Evolutionary conservation across 768 basidiomycete species (phyloP).

Genomic region (Boletus sp.): DNA sequence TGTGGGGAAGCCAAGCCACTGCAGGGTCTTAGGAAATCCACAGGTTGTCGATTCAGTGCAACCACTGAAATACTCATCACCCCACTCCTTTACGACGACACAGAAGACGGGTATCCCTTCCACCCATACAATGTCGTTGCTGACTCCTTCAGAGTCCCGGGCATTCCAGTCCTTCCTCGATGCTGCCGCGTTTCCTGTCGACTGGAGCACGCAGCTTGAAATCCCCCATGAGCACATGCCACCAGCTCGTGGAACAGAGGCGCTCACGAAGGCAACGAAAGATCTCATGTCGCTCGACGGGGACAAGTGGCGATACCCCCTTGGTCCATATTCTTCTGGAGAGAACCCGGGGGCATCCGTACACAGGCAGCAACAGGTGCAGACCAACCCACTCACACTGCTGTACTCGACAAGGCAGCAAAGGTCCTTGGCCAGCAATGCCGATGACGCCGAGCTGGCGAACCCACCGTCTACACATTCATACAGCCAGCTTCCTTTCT

Average conservation of each 20-base stretch:
- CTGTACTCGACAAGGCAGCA: slow-evolving; percentile 19
- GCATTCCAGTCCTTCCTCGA: slow-evolving; percentile 71
- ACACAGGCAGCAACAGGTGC: slow-evolving; percentile 16
- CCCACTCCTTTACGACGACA: not conserved
- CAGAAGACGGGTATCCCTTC: not conserved
- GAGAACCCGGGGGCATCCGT: slow-evolving; percentile 9
- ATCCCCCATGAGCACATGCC: slow-evolving; percentile 44
- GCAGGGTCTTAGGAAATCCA: slow-evolving; percentile 19
- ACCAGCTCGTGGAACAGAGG: slow-evolving; percentile 54
- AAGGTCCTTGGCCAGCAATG: slow-evolving; percentile 3
- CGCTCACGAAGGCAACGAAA: slow-evolving; percentile 75
- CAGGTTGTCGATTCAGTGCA: slow-evolving; percentile 16
- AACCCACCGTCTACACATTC: slow-evolving; percentile 7
- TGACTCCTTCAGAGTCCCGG: slow-evolving; percentile 63
- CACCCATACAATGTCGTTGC: slow-evolving; percentile 48
- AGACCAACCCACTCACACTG: slow-evolving; percentile 16
- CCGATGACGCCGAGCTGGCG: slow-evolving; percentile 5
- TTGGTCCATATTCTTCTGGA: slow-evolving; percentile 12
- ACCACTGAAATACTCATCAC: not conserved
- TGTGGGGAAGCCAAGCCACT: slow-evolving; percentile 31
- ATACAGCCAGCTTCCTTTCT: slow-evolving; percentile 19
- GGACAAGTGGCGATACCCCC: slow-evolving; percentile 36
- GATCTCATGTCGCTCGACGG: slow-evolving; percentile 74
- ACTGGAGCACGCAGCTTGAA: slow-evolving; percentile 45
- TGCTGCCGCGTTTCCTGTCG: slow-evolving; percentile 37